A percentile compares a stretch with the other conserved stretches of the same genome.
Evolutionary conservation across 225 moss, liverwort and hornwort genomes (phyloP).

Genomic region (Ulota crispa): DNA sequence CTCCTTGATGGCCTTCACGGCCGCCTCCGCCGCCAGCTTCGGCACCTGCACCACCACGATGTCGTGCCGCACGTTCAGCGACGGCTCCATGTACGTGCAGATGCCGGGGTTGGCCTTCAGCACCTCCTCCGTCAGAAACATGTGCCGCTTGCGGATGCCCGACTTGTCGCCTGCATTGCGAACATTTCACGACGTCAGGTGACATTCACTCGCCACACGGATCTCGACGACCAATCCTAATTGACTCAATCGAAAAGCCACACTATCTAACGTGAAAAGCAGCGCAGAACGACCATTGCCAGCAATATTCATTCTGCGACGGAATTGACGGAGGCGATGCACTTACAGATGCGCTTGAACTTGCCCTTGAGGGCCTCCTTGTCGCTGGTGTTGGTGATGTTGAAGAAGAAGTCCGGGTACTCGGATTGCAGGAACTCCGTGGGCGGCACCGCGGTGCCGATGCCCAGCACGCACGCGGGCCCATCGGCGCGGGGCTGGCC

Average conservation of each 20-base stretch:
- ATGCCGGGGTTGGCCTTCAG: constrained; percentile 48
- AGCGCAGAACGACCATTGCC: no score
- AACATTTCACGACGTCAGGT: no score
- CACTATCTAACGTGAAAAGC: no score
- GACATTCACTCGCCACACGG: no score
- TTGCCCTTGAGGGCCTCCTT: constrained; percentile 42
- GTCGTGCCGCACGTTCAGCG: constrained; percentile 32
- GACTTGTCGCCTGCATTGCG: constrained; percentile 44
- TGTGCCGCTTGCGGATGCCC: constrained; percentile 38
- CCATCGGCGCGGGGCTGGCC: constrained; percentile 55
- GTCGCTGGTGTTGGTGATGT: constrained; percentile 36
- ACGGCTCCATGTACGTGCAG: constrained; percentile 46
- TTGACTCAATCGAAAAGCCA: no score
- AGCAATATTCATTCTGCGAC: neutral
- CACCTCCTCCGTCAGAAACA: constrained; percentile 42
- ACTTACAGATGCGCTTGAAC: constrained; percentile 49
- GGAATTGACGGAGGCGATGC: neutral
- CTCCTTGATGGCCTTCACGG: constrained; percentile 45
- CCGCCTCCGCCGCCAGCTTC: constrained; percentile 42
- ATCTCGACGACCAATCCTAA: neutral
- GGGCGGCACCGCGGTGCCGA: constrained; percentile 46
- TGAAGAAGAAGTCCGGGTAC: constrained; percentile 46
- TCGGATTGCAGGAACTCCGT: constrained; percentile 40
- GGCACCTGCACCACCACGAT: constrained; percentile 45
- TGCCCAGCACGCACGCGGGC: constrained; percentile 44